phyloP scores from a whole-genome alignment of 768 basidiomycete species.

The Sporobolomyces pararoseus region DNA sequence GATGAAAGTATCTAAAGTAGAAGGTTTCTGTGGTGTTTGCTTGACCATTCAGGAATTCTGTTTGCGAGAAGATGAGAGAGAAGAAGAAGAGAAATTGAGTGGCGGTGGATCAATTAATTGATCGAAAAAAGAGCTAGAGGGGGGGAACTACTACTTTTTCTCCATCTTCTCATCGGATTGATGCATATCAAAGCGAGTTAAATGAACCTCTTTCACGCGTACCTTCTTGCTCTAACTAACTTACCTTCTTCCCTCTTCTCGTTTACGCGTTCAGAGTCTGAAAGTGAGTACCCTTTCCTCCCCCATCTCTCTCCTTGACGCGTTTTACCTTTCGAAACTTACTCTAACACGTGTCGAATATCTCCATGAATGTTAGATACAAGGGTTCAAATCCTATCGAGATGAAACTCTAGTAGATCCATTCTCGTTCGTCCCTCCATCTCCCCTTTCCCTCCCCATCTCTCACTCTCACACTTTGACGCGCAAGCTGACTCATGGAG shows the following conservation, averaged over 20 bases:
- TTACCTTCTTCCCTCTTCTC: not conserved
- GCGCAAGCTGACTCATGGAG: too few species aligned
- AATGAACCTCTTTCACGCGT: too few species aligned
- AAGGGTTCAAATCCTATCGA: slow-evolving; percentile 92
- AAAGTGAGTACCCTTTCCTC: slow-evolving; percentile 13
- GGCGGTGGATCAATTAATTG: not conserved
- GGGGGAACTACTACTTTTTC: too few species aligned
- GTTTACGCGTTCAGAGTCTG: slow-evolving; percentile 15
- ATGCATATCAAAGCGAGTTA: slow-evolving; percentile 31
- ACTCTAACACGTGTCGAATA: too few species aligned
- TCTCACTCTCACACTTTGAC: not conserved
- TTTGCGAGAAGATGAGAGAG: not conserved
- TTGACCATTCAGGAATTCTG: too few species aligned
- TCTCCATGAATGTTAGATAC: slow-evolving; percentile 54
- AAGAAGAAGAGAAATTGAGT: not conserved
- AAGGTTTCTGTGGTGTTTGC: not conserved
- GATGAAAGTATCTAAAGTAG: slow-evolving; percentile 12
- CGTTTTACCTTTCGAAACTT: not conserved
- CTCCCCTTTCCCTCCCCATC: not conserved
- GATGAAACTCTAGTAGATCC: slow-evolving; percentile 68
- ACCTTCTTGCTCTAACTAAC: not conserved
- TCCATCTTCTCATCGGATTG: not conserved
- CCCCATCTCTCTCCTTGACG: not conserved
- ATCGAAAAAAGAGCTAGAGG: too few species aligned
- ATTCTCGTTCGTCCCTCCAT: slow-evolving; percentile 56